These are phyloP conservation scores for Millerozyma acaciae DNA, from an alignment of 805 yeast species.

Conservation along the genomic window DNA sequence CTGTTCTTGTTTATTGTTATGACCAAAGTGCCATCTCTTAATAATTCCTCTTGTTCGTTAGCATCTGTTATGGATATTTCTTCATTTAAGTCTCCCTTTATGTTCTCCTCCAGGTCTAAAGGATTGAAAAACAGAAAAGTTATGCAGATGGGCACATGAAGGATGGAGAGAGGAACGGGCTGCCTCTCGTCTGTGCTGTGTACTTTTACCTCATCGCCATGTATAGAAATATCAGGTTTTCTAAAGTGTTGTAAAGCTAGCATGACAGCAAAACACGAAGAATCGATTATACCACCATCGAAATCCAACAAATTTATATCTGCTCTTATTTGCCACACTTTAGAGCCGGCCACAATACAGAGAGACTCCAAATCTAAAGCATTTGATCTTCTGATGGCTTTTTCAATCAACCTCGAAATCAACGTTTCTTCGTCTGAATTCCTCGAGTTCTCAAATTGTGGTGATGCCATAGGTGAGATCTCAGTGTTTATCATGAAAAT, in stretches of 20 bases:
- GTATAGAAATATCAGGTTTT: conserved; percentile 70
- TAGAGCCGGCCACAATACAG: conserved; percentile 85
- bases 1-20: conserved; percentile 85
- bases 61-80: conserved; percentile 75
- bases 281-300: conserved; percentile 92
- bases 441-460: conserved; percentile 71
- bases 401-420: conserved; percentile 80
- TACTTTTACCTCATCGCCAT: conserved; percentile 54
- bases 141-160: conserved; percentile 87
- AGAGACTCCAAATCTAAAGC: conserved; percentile 88
- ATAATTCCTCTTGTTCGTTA: conserved; percentile 66
- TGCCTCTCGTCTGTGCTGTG: conserved; percentile 76
- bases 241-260: conserved; percentile 78
- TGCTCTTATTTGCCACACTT: conserved; percentile 89
- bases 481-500: conserved; percentile 80
- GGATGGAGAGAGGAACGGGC: conserved; percentile 78
- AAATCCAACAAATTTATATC: conserved; percentile 85
- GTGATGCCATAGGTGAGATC: conserved; percentile 84
- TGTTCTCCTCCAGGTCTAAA: conserved; percentile 57
- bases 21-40: conserved; percentile 76
- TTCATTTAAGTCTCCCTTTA: conserved; percentile 58
- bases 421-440: conserved; percentile 78
- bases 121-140: conserved; percentile 86
- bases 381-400: conserved; percentile 84
- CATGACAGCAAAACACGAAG: conserved; percentile 86